phyloP scores from a whole-genome alignment of 1,284 basidiomycete species.

The Omphalotus olearius region DNA sequence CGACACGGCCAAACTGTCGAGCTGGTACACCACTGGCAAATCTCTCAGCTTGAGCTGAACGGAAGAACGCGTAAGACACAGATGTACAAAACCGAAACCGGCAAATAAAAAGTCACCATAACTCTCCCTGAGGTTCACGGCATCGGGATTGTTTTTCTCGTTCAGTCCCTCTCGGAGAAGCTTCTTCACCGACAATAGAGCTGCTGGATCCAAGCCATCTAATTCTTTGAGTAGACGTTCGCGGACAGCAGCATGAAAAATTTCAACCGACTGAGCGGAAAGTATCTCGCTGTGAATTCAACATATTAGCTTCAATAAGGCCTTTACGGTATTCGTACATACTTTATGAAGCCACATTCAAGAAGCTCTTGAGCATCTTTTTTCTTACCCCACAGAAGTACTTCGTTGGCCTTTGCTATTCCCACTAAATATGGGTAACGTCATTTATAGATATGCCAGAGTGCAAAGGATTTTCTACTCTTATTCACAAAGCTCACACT shows the following conservation, averaged over 20 bases:
- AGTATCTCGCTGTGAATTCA: constrained; percentile 49
- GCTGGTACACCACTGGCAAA: constrained; percentile 54
- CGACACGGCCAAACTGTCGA: constrained; percentile 52
- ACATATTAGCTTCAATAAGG: constrained; percentile 3
- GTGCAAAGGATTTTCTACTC: constrained; percentile 35
- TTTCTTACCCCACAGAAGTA: constrained; percentile 65
- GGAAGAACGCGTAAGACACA: neutral
- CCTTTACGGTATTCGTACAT: no score
- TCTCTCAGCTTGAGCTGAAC: constrained; percentile 51
- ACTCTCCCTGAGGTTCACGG: constrained; percentile 63
- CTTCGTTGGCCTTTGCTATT: constrained; percentile 62
- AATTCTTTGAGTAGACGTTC: constrained; percentile 46
- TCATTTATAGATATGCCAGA: no score
- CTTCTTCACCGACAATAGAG: constrained; percentile 48
- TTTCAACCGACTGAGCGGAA: constrained; percentile 43
- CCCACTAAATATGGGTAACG: constrained; percentile 47
- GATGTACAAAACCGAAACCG: neutral
- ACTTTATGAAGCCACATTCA: constrained; percentile 66
- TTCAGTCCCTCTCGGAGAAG: constrained; percentile 52
- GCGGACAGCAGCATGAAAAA: constrained; percentile 52
- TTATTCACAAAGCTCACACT: constrained; percentile 65
- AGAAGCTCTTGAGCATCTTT: constrained; percentile 55
- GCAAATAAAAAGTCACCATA: constrained; percentile 36
- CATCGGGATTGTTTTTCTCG: constrained; percentile 63
- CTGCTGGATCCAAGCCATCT: constrained; percentile 48